Evolutionary conservation across 257 asterid species (phyloP).

Genomic region (Lithospermum erythrorhizon): DNA sequence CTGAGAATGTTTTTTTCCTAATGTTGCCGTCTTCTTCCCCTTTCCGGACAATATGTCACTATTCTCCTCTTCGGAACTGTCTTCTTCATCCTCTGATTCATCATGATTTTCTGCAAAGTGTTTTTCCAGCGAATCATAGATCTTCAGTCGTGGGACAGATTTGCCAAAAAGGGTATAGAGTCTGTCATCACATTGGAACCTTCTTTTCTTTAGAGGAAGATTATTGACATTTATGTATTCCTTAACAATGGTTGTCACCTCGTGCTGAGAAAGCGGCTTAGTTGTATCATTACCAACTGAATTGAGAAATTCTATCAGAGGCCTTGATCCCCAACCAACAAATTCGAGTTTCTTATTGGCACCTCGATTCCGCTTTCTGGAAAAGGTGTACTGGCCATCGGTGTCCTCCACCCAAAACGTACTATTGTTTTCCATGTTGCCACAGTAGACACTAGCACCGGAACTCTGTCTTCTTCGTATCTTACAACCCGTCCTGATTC

Average conservation of each 20-base stretch:
- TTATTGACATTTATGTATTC: constrained; percentile 45
- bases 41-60: neutral
- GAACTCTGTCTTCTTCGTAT: neutral
- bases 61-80: constrained; percentile 53
- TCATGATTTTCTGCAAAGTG: constrained; percentile 71
- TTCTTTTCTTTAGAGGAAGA: constrained; percentile 67
- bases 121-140: constrained; percentile 51
- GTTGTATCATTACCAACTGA: constrained; percentile 58
- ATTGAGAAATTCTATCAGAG: constrained; percentile 70
- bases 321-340: constrained; percentile 74
- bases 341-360: constrained; percentile 44
- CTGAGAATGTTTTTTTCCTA: constrained; percentile 12
- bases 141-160: constrained; percentile 38
- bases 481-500: neutral
- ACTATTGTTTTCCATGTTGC: constrained; percentile 36
- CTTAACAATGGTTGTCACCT: constrained; percentile 37
- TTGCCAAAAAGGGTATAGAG: constrained; percentile 63
- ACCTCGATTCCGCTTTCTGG: constrained; percentile 54
- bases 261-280: constrained; percentile 38
- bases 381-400: constrained; percentile 18
- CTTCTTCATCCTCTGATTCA: constrained; percentile 52
- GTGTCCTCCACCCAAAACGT: constrained; percentile 61
- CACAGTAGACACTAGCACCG: neutral
- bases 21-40: constrained; percentile 19
- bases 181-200: constrained; percentile 51